Percentiles rank a stretch among this genome's conserved stretches.
Evolutionary conservation across 2,329 filamentous ascomycete genomes (phyloP).

Genomic region (Sclerotinia borealis): DNA sequence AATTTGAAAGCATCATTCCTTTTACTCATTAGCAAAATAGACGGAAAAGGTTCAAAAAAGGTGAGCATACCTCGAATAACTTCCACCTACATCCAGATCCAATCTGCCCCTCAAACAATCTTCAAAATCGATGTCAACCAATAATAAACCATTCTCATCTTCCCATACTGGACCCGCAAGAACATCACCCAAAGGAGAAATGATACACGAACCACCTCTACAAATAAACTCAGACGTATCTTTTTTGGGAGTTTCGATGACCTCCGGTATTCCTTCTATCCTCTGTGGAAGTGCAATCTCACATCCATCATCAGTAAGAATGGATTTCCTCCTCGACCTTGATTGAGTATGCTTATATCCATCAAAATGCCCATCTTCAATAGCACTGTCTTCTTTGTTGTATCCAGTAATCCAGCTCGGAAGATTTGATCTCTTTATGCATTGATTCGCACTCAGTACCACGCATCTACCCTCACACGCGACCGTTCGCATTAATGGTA

Average conservation of each 20-base stretch:
- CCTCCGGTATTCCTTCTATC: neutral
- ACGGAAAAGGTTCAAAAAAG: neutral
- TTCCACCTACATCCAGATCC: constrained; percentile 79
- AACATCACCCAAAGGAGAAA: constrained; percentile 73
- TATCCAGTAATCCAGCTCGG: constrained; percentile 48
- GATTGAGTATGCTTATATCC: neutral
- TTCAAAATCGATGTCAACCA: constrained; percentile 77
- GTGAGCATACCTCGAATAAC: constrained; percentile 65
- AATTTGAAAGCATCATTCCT: constrained; percentile 58
- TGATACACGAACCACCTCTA: constrained; percentile 75
- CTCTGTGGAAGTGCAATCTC: constrained; percentile 42
- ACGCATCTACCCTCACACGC: constrained; percentile 78
- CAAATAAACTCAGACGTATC: constrained; percentile 39
- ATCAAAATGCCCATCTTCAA: constrained; percentile 5
- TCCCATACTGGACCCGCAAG: constrained; percentile 81
- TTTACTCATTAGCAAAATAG: constrained; percentile 14
- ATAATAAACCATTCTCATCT: constrained; percentile 56
- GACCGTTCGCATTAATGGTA: constrained; percentile 73
- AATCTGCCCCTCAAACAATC: constrained; percentile 77
- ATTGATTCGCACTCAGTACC: constrained; percentile 82
- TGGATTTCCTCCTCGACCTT: constrained; percentile 18
- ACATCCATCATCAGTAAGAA: constrained; percentile 42
- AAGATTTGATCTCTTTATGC: constrained; percentile 53
- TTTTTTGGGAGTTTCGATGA: constrained; percentile 13
- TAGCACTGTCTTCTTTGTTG: constrained; percentile 4